A percentile compares a stretch with the other conserved stretches of the same genome.
These are phyloP conservation scores for Clavispora santaluciae DNA, from an alignment of 805 yeast species.

Conservation along the genomic window DNA sequence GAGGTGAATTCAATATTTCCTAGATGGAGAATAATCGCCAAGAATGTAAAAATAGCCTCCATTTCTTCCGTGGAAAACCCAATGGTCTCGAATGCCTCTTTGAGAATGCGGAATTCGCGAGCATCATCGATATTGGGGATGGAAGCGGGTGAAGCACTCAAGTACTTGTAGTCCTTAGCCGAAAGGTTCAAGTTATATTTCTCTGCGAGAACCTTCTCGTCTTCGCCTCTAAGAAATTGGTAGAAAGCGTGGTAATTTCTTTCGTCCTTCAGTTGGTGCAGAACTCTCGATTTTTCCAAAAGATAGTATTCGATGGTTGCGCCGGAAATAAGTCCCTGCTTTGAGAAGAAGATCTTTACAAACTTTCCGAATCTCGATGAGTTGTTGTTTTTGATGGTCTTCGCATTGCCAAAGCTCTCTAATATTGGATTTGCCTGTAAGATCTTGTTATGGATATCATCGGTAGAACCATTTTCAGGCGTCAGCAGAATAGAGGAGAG, in stretches of 20 bases:
- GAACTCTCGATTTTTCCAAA: constrained; percentile 89
- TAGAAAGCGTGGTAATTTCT: constrained; percentile 93
- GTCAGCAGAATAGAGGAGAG: constrained; percentile 66
- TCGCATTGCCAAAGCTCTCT: constrained; percentile 96
- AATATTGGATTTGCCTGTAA: constrained; percentile 91
- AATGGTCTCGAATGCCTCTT: constrained; percentile 66
- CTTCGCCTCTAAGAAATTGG: constrained; percentile 70
- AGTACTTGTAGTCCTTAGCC: constrained; percentile 45
- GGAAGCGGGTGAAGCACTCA: constrained; percentile 43
- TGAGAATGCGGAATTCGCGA: constrained; percentile 57
- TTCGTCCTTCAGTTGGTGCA: constrained; percentile 67
- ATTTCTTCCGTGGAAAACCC: constrained; percentile 59
- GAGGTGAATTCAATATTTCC: constrained; percentile 79
- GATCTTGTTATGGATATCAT: constrained; percentile 74
- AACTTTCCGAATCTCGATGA: constrained; percentile 97
- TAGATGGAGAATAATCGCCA: constrained; percentile 75
- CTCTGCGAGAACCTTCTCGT: constrained; percentile 41
- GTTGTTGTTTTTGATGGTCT: constrained; percentile 88
- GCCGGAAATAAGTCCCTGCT: constrained; percentile 64
- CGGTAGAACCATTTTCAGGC: constrained; percentile 12
- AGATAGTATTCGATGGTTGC: constrained; percentile 95
- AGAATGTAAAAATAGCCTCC: constrained; percentile 53
- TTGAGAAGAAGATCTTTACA: constrained; percentile 74
- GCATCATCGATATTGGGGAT: constrained; percentile 77
- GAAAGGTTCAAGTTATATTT: constrained; percentile 39